These are phyloP conservation scores for Coffea canephora DNA, from an alignment of 257 asterid genomes.

Conservation along the genomic window DNA sequence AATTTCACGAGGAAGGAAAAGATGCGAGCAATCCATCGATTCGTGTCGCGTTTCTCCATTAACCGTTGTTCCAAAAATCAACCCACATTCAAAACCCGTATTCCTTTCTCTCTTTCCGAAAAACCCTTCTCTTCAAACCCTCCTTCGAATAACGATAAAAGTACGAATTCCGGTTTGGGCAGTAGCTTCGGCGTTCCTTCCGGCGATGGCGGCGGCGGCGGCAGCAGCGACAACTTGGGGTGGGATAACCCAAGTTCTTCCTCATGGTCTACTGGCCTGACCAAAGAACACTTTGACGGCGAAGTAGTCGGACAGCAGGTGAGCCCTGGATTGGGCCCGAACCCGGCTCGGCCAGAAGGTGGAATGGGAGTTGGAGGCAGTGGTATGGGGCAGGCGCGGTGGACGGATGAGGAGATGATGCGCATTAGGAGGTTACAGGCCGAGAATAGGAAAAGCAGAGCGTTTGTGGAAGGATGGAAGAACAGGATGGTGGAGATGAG, in stretches of 20 bases:
- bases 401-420: constrained; percentile 51
- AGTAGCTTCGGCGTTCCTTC: constrained; percentile 45
- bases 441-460: constrained; percentile 37
- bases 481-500: constrained; percentile 48
- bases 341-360: constrained; percentile 8
- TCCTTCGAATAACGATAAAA: neutral
- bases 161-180: constrained; percentile 37
- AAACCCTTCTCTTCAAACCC: constrained; percentile 44
- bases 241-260: constrained; percentile 65
- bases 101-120: constrained; percentile 7
- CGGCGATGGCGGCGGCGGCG: constrained; percentile 34
- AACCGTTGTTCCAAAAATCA: neutral
- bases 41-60: constrained; percentile 38
- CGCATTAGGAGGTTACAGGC: constrained; percentile 40
- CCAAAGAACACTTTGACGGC: constrained; percentile 88
- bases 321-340: constrained; percentile 14
- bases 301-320: constrained; percentile 66
- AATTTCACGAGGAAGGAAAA: neutral
- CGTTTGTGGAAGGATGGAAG: constrained; percentile 59
- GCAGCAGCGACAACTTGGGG: constrained; percentile 34
- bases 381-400: constrained; percentile 24
- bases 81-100: constrained; percentile 18
- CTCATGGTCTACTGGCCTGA: constrained; percentile 82
- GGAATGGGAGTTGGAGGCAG: constrained; percentile 13
- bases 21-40: constrained; percentile 58